phyloP scores from a whole-genome alignment of 1,284 basidiomycete species.

The Rhodotorula sp. region DNA sequence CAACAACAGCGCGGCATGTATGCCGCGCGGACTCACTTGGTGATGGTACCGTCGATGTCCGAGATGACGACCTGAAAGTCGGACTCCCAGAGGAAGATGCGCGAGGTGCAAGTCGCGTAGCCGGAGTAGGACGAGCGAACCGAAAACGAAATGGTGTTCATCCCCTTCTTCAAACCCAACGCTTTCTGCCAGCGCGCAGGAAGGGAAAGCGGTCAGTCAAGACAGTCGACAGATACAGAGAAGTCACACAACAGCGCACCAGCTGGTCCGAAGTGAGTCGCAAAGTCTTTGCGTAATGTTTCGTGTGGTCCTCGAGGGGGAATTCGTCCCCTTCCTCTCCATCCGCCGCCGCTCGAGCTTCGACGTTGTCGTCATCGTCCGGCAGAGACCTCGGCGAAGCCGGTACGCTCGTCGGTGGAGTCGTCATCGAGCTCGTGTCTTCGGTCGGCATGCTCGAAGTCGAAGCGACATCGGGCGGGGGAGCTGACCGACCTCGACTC shows the following conservation, averaged over 20 bases:
- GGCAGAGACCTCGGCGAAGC: constrained; percentile 28
- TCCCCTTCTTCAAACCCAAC: constrained; percentile 79
- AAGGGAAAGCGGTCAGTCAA: not conserved
- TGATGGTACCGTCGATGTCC: constrained; percentile 99
- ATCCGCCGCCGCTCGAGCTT: not conserved
- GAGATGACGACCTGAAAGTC: constrained; percentile 89
- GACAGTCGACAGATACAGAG: not conserved
- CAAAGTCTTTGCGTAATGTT: constrained; percentile 86
- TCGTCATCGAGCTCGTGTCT: constrained; percentile 19
- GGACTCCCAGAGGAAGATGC: constrained; percentile 94
- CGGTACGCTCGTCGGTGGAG: constrained; percentile 27
- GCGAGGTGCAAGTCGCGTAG: constrained; percentile 79
- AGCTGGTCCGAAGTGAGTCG: constrained; percentile 81
- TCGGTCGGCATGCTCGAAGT: constrained; percentile 8
- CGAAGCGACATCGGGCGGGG: not conserved
- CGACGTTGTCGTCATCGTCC: not conserved
- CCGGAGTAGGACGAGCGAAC: constrained; percentile 79
- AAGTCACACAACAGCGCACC: constrained; percentile 52
- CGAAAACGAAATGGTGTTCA: constrained; percentile 92
- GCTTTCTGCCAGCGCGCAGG: constrained; percentile 62
- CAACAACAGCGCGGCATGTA: too few species aligned
- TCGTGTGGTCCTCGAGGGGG: constrained; percentile 49
- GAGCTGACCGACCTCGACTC: constrained; percentile 16
- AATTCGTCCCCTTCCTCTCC: constrained; percentile 13
- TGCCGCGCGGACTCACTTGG: too few species aligned